Percentiles rank a stretch among this genome's conserved stretches.
Evolutionary conservation across 2,329 filamentous ascomycete genomes (phyloP).

Genomic region (Keithomyces neogunnii): DNA sequence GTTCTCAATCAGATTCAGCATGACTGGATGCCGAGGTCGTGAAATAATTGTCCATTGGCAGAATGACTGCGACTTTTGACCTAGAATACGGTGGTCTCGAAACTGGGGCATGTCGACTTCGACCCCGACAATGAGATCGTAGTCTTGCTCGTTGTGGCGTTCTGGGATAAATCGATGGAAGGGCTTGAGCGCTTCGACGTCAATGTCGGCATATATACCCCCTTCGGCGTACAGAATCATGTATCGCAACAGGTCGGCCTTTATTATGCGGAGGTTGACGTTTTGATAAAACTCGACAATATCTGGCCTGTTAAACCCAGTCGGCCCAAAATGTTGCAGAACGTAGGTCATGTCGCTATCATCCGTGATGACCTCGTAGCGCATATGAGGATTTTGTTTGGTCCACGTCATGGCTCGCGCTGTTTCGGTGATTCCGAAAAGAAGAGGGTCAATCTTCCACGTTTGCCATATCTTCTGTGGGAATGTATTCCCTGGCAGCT

Average conservation of each 20-base stretch:
- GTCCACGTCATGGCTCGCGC: conserved; percentile 56
- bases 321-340: conserved; percentile 56
- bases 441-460: conserved; percentile 62
- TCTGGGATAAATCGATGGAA: conserved; percentile 33
- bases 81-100: conserved; percentile 54
- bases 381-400: conserved; percentile 54
- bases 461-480: conserved; percentile 69
- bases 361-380: conserved; percentile 64
- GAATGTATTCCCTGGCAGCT: conserved; percentile 31
- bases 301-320: conserved; percentile 57
- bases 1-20: conserved; percentile 59
- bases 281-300: conserved; percentile 53
- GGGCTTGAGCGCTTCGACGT: conserved; percentile 26
- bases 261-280: conserved; percentile 54
- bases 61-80: conserved; percentile 60
- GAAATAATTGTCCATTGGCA: conserved; percentile 71
- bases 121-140: conserved; percentile 62
- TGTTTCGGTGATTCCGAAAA: conserved; percentile 56
- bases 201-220: conserved; percentile 58
- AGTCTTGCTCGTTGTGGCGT: conserved; percentile 52
- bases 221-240: conserved; percentile 66
- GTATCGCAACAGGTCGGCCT: conserved; percentile 60
- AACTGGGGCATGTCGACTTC: conserved; percentile 65
- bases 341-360: conserved; percentile 59
- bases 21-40: conserved; percentile 58